Evolutionary conservation across 2,329 filamentous ascomycete genomes (phyloP).

Genomic region (Monosporascus sp.): DNA sequence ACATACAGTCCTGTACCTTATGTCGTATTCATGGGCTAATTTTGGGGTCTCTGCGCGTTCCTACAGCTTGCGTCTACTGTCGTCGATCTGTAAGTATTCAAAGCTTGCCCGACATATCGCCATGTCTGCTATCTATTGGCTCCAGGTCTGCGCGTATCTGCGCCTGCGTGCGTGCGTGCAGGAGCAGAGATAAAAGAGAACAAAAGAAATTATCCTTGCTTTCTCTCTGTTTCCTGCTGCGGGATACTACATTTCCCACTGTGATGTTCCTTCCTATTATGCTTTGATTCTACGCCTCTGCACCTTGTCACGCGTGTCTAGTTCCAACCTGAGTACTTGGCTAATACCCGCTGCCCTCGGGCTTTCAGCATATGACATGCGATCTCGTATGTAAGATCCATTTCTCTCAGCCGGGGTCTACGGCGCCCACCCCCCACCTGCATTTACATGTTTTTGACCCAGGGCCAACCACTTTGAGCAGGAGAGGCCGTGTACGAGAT

Average conservation of each 20-base stretch:
- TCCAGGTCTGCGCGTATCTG: conserved; percentile 25
- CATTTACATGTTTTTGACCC: conserved; percentile 28
- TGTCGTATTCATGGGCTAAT: conserved; percentile 29
- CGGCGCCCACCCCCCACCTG: conserved; percentile 16
- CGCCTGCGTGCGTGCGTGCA: conserved; percentile 14
- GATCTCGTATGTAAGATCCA: conserved; percentile 66
- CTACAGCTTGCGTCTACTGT: conserved; percentile 80
- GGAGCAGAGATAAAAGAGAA: conserved; percentile 1
- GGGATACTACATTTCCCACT: conserved; percentile 7
- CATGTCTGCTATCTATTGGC: conserved; percentile 22
- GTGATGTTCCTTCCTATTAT: background rate
- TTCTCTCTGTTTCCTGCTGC: conserved; percentile 7
- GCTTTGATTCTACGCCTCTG: background rate
- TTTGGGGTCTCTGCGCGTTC: conserved; percentile 32
- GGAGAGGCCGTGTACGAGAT: conserved; percentile 95
- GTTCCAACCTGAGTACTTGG: conserved; percentile 27
- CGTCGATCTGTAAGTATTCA: conserved; percentile 74
- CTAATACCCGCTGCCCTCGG: conserved; percentile 40
- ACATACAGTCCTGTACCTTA: background rate
- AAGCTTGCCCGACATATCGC: conserved; percentile 24
- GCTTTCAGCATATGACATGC: conserved; percentile 80
- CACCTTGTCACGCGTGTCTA: conserved; percentile 1
- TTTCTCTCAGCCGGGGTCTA: conserved; percentile 22
- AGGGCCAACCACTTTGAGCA: conserved; percentile 38
- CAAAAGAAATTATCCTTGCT: conserved; percentile 7